A percentile compares a stretch with the other conserved stretches of the same genome.
These are phyloP conservation scores for Polyporus tsugae DNA, from an alignment of 1,284 basidiomycete species.

Conservation along the genomic window DNA sequence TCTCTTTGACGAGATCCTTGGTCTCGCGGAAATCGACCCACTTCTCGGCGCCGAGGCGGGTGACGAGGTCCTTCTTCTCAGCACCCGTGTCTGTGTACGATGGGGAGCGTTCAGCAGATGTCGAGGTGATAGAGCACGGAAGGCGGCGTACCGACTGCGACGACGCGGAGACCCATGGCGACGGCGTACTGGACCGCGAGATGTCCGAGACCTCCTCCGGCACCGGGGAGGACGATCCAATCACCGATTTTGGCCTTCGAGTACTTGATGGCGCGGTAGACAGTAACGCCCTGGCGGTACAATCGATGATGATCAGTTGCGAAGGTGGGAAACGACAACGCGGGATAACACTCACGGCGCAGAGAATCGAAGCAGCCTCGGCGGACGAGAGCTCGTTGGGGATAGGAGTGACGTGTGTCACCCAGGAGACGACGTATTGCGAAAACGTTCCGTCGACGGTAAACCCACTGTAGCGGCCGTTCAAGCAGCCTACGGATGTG, in stretches of 20 bases:
- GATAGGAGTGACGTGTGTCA: slow-evolving; percentile 71
- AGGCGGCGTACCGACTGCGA: slow-evolving; percentile 69
- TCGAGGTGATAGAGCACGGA: background rate
- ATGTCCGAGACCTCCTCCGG: slow-evolving; percentile 79
- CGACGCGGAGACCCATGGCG: slow-evolving; percentile 79
- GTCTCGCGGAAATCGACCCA: slow-evolving; percentile 84
- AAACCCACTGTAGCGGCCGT: slow-evolving; percentile 75
- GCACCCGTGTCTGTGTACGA: slow-evolving; percentile 65
- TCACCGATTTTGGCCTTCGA: slow-evolving; percentile 77
- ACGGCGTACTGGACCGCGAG: slow-evolving; percentile 83
- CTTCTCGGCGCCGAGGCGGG: slow-evolving; percentile 76
- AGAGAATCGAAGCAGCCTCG: slow-evolving; percentile 84
- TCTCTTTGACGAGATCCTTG: slow-evolving; percentile 66
- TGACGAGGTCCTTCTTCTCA: slow-evolving; percentile 77
- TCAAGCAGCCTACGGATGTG: slow-evolving; percentile 58
- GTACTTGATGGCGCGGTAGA: slow-evolving; percentile 87
- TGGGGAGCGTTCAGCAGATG: background rate
- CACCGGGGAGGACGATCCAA: slow-evolving; percentile 84
- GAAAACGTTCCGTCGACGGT: slow-evolving; percentile 87
- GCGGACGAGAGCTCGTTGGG: slow-evolving; percentile 71
- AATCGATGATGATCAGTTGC: background rate
- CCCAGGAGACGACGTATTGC: slow-evolving; percentile 67
- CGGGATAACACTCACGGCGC: slow-evolving; percentile 60
- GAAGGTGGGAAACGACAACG: background rate
- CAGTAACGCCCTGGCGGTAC: slow-evolving; percentile 71